These are phyloP conservation scores for Camillea tinctor DNA, from an alignment of 2,329 filamentous ascomycete genomes.

Conservation along the genomic window DNA sequence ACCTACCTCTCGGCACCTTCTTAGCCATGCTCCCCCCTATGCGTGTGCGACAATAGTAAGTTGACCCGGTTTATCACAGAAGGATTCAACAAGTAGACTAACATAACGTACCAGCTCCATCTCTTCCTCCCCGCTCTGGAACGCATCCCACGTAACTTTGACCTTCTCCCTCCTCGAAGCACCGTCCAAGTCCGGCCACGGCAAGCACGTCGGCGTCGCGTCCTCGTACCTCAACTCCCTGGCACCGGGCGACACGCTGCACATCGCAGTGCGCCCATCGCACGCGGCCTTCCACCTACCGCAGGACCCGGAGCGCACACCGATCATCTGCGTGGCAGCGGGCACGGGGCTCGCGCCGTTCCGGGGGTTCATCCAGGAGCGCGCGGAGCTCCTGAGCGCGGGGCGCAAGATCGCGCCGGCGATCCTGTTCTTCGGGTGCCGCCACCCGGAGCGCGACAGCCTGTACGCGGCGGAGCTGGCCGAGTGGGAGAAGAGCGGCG, in stretches of 20 bases:
- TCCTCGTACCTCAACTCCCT: constrained; percentile 58
- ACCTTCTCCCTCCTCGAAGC: constrained; percentile 67
- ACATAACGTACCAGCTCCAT: constrained; percentile 53
- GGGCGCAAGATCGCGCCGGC: constrained; percentile 58
- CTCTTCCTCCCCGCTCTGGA: constrained; percentile 67
- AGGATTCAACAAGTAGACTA: constrained; percentile 6
- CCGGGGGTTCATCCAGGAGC: constrained; percentile 43
- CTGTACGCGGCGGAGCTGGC: constrained; percentile 60
- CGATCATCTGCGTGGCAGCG: constrained; percentile 51
- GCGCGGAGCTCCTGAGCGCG: constrained; percentile 48
- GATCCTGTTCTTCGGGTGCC: constrained; percentile 66
- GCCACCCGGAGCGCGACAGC: constrained; percentile 52
- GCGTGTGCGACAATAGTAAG: constrained; percentile 72
- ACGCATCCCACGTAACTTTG: constrained; percentile 57
- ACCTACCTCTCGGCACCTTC: constrained; percentile 64
- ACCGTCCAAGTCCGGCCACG: constrained; percentile 49
- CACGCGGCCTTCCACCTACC: constrained; percentile 50
- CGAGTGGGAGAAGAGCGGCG: constrained; percentile 59
- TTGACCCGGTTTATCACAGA: constrained; percentile 41
- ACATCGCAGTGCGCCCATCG: constrained; percentile 37
- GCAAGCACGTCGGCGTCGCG: constrained; percentile 57
- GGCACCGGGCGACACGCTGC: constrained; percentile 39
- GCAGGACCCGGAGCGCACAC: constrained; percentile 41
- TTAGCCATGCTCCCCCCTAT: constrained; percentile 73
- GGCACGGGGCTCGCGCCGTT: constrained; percentile 51